phyloP scores from a whole-genome alignment of 768 basidiomycete genomes.

The Neoboletus subvelutipes region DNA sequence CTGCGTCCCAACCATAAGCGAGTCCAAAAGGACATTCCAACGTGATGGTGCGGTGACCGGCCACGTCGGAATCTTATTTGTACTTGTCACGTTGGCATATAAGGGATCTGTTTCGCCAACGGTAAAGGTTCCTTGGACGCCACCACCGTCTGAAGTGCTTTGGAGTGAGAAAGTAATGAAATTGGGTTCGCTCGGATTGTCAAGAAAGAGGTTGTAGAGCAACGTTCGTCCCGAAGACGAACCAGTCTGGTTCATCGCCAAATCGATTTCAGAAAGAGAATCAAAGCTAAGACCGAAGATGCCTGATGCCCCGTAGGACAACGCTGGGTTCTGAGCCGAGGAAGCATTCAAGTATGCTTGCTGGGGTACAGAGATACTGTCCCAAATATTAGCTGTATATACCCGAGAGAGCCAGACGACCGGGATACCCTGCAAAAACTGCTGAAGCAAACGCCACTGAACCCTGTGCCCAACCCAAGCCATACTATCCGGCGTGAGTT shows the following conservation, averaged over 20 bases:
- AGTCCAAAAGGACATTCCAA: constrained; percentile 79
- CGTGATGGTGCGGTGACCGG: constrained; percentile 60
- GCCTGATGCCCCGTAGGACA: constrained; percentile 68
- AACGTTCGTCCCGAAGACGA: constrained; percentile 64
- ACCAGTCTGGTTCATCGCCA: constrained; percentile 54
- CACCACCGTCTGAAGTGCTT: constrained; percentile 52
- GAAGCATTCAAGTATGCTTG: constrained; percentile 74
- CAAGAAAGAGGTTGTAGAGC: constrained; percentile 72
- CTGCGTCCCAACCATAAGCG: constrained; percentile 57
- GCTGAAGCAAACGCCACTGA: constrained; percentile 59
- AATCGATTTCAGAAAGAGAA: constrained; percentile 71
- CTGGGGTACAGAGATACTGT: constrained; percentile 58
- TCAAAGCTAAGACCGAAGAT: constrained; percentile 79
- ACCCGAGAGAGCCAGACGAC: not conserved
- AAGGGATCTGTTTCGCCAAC: constrained; percentile 70
- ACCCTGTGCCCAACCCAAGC: constrained; percentile 77
- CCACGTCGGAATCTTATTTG: constrained; percentile 68
- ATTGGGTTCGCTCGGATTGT: constrained; percentile 70
- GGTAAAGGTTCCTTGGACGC: constrained; percentile 66
- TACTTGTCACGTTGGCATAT: constrained; percentile 60
- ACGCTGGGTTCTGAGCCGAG: constrained; percentile 66
- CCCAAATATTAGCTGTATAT: constrained; percentile 6
- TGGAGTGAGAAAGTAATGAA: constrained; percentile 78
- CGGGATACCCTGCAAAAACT: constrained; percentile 66
- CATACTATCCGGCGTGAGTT: constrained; percentile 51